These are phyloP conservation scores for Candida tammaniensis DNA, from an alignment of 805 yeast genomes.

Conservation along the genomic window DNA sequence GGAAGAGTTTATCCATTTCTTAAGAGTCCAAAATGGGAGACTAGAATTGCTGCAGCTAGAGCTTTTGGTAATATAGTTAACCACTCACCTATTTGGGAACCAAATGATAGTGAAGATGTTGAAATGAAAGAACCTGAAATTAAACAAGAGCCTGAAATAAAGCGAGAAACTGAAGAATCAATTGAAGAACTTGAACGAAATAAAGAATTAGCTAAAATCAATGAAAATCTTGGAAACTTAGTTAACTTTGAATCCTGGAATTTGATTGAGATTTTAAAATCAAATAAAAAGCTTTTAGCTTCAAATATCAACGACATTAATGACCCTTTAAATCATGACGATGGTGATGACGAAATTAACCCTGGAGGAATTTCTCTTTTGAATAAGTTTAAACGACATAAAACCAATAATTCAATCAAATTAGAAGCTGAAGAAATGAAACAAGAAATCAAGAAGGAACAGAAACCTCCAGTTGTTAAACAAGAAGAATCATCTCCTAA, in stretches of 20 bases:
- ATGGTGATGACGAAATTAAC: constrained; percentile 9
- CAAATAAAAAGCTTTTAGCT: constrained; percentile 59
- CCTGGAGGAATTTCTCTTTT: constrained; percentile 30
- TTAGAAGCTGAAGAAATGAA: constrained; percentile 11
- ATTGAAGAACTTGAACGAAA: constrained; percentile 37
- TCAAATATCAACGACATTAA: constrained; percentile 24
- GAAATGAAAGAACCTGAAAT: constrained; percentile 19
- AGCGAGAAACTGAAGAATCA: constrained; percentile 1
- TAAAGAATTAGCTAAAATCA: constrained; percentile 38
- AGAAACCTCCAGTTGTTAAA: constrained; percentile 3
- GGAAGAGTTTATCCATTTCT: constrained; percentile 91
- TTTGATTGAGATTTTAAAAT: constrained; percentile 45
- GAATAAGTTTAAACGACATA: constrained; percentile 50
- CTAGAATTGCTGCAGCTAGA: constrained; percentile 89
- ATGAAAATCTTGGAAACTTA: constrained; percentile 40
- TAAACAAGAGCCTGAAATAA: constrained; percentile 16
- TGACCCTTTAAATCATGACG: constrained; percentile 11
- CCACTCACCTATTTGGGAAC: constrained; percentile 81
- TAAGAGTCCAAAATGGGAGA: constrained; percentile 87
- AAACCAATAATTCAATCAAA: constrained; percentile 28
- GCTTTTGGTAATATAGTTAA: constrained; percentile 92
- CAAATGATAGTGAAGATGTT: constrained; percentile 42
- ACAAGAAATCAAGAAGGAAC: constrained; percentile 3
- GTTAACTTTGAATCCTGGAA: constrained; percentile 51
- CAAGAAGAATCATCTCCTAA: neutral